Conservation (phyloP, 2,329 filamentous ascomycete genomes). For the Chaetomium strumarium region DNA sequence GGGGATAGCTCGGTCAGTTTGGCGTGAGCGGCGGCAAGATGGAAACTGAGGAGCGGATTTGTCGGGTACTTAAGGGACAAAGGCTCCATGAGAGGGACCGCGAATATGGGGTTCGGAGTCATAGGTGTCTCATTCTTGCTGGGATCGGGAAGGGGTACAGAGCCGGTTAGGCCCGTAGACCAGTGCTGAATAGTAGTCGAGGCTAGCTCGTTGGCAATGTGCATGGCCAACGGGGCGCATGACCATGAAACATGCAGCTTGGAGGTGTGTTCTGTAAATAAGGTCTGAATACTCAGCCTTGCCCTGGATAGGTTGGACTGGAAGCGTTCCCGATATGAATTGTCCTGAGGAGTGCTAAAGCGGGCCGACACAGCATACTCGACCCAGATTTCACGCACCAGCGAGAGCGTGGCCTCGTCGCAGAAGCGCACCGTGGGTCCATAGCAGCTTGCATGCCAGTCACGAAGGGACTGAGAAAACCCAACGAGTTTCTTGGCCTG, state of each 20-base stretch:
- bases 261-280: not conserved
- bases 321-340: not conserved
- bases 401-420: conserved; percentile 40
- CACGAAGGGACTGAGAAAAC: conserved; percentile 33
- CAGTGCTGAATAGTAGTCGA: conserved; percentile 11
- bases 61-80: conserved; percentile 35
- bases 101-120: conserved; percentile 41
- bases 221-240: conserved; percentile 6
- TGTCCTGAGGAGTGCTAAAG: not conserved
- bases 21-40: conserved; percentile 46
- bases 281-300: not conserved
- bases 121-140: not conserved
- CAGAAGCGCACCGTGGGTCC: conserved; percentile 42
- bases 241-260: conserved; percentile 7
- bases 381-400: conserved; percentile 37
- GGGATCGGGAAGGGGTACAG: not conserved
- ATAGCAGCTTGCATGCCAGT: conserved; percentile 43
- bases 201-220: conserved; percentile 4
- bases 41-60: conserved; percentile 51
- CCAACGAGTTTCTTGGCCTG: conserved; percentile 41
- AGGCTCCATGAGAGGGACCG: conserved; percentile 29
- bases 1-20: conserved; percentile 36
- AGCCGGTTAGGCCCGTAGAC: conserved; percentile 3
- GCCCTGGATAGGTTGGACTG: not conserved
- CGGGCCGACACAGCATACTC: conserved; percentile 26